phyloP scores from a whole-genome alignment of 1,284 basidiomycete species.

The Hemileia vastatrix region DNA sequence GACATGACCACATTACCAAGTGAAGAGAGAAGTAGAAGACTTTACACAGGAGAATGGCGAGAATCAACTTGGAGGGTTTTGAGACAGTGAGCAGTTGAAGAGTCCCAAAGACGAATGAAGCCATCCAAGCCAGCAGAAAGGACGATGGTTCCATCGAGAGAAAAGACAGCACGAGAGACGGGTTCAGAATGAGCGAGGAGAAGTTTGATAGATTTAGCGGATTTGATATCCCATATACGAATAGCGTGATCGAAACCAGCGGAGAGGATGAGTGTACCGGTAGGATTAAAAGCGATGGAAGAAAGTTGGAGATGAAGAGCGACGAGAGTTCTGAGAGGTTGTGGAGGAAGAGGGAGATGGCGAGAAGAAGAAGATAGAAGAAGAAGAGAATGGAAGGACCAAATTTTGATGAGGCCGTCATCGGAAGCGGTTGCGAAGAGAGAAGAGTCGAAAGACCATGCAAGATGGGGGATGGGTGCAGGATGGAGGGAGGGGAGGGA shows the following conservation, averaged over 20 bases:
- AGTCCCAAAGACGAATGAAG: conserved; percentile 89
- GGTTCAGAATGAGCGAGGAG: conserved; percentile 94
- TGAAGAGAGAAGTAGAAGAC: too few species aligned
- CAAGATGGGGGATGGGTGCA: too few species aligned
- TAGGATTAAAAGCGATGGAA: conserved; percentile 79
- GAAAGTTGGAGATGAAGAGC: conserved; percentile 92
- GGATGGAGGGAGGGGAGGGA: too few species aligned
- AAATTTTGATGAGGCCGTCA: conserved; percentile 72
- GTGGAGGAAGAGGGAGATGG: conserved; percentile 42
- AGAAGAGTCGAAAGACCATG: conserved; percentile 70
- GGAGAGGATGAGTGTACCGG: conserved; percentile 76
- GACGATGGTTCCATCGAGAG: conserved; percentile 84
- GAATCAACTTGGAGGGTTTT: too few species aligned
- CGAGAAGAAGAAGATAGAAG: too few species aligned
- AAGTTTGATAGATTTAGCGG: conserved; percentile 65
- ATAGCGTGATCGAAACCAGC: conserved; percentile 93
- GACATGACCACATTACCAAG: too few species aligned
- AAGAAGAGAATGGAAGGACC: too few species aligned
- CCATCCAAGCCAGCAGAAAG: conserved; percentile 93
- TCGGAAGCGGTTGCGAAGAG: conserved; percentile 82
- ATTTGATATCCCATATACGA: conserved; percentile 81
- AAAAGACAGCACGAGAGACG: conserved; percentile 85
- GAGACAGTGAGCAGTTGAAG: conserved; percentile 88
- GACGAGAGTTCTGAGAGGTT: too few species aligned
- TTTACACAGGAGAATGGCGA: too few species aligned